Conservation (phyloP, 768 basidiomycete species). For the Floccularia luteovirens region DNA sequence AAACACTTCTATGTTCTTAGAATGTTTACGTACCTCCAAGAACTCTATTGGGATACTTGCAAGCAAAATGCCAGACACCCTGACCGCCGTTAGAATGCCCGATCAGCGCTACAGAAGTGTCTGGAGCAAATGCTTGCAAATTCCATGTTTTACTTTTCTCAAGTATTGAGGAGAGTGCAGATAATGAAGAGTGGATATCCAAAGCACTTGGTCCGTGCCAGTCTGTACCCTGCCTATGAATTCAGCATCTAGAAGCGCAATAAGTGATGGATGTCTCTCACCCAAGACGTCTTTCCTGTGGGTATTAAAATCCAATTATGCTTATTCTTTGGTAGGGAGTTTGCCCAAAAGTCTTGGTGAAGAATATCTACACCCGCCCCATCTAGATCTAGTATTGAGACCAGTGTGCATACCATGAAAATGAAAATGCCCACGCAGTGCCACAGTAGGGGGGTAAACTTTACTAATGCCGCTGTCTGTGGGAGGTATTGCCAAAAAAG, state of each 20-base stretch:
- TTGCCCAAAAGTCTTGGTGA: slow-evolving; percentile 46
- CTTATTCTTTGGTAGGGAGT: slow-evolving; percentile 50
- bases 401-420: slow-evolving; percentile 1
- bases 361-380: slow-evolving; percentile 82
- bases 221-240: slow-evolving; percentile 63
- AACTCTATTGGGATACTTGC: slow-evolving; percentile 71
- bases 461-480: slow-evolving; percentile 16
- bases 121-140: slow-evolving; percentile 25
- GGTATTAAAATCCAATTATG: slow-evolving; percentile 76
- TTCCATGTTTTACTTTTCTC: slow-evolving; percentile 25
- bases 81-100: slow-evolving; percentile 95
- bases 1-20: background rate
- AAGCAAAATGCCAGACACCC: slow-evolving; percentile 76
- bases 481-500: slow-evolving; percentile 56
- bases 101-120: slow-evolving; percentile 53
- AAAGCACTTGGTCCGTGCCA: slow-evolving; percentile 83
- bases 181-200: slow-evolving; percentile 61
- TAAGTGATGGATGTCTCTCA: slow-evolving; percentile 14
- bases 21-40: slow-evolving; percentile 38
- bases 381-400: slow-evolving; percentile 32
- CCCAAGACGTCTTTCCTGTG: slow-evolving; percentile 82
- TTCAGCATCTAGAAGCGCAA: background rate
- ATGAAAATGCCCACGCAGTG: slow-evolving; percentile 3
- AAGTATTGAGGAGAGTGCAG: slow-evolving; percentile 46
- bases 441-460: slow-evolving; percentile 41